Base-by-base conservation (phyloP, 176 grass and related monocot species). In the Saccharum spontaneum region DNA sequence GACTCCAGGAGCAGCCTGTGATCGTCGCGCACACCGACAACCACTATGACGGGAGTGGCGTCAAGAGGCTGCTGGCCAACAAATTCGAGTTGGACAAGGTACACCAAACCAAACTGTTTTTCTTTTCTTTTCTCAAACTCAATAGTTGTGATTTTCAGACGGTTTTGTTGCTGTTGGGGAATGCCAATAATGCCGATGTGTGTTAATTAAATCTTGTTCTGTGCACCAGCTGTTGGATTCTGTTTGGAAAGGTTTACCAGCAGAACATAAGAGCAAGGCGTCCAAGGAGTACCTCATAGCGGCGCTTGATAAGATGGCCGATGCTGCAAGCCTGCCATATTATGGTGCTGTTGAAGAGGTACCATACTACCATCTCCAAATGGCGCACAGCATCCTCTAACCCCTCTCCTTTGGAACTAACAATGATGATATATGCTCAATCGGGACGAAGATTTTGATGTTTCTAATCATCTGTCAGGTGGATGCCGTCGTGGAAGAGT, bases 81-180 rank as follows among this genome's bases (percentile, higher is more conserved):
- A 95, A 93, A 48, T 91, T 95, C 79, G 93, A 95, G 84, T 30
- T 92, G 45, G 88, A 92, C n/a, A 95, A 92, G 93, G 93, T 95
- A 81, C 63, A 34, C 10, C 33, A 68, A 72, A 36, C 3, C n/a
- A 60, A 60, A 60, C 3, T 23, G 22, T 22, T 31, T 40, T 10
- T 1, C 3, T 10, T 1, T 45, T 30, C 18, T 61, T 61, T 62
- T 62, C 23, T 61, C 55, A 22, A 7, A 8, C 54, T 59, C 54
- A 22, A n/a, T 1, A n/a, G 22, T 52, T 33, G 33, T 44, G 14
- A 36, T 49, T 46, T 46, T 63, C 36, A 6, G 24, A 22, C 8
- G 44, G 15, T 15, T 84, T 28, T 0, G 23, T 65, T 30, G 5
- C 6, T 77, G 18, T n/a, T 41, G 28, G 33, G 37, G 4, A 38